A percentile compares a stretch with the other conserved stretches of the same genome.
These are phyloP conservation scores for Rubia balearica DNA, from an alignment of 305 asterid genomes.

Conservation along the genomic window DNA sequence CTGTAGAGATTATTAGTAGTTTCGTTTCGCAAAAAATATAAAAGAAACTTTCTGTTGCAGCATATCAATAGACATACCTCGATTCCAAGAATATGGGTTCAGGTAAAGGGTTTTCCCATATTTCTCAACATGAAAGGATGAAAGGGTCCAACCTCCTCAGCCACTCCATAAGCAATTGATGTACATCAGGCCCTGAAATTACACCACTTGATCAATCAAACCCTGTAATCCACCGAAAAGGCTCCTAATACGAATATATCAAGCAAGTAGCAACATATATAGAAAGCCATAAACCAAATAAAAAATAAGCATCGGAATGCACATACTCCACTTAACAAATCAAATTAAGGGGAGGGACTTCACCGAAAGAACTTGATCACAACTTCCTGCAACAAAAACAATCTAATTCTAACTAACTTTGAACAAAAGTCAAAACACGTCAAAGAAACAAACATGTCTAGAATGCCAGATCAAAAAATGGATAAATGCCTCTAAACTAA, in stretches of 20 bases:
- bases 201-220: conserved; percentile 12
- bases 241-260: conserved; percentile 2
- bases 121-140: conserved; percentile 86
- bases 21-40: not conserved
- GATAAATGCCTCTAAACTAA: not conserved
- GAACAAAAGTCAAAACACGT: too few relatives aligned
- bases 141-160: conserved; percentile 91
- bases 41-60: too few relatives aligned
- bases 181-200: conserved; percentile 85
- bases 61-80: conserved; percentile 42
- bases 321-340: not conserved
- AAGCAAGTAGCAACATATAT: not conserved
- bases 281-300: not conserved
- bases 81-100: conserved; percentile 86
- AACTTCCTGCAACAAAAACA: not conserved
- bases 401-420: too few relatives aligned
- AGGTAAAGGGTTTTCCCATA: conserved; percentile 80
- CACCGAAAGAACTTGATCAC: not conserved
- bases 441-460: not conserved
- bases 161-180: conserved; percentile 82
- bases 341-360: not conserved
- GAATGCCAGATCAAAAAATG: not conserved
- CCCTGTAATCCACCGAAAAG: conserved; percentile 3
- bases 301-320: not conserved
- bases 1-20: not conserved